These are phyloP conservation scores for Mycena kentingensis DNA, from an alignment of 768 basidiomycete species.

Conservation along the genomic window DNA sequence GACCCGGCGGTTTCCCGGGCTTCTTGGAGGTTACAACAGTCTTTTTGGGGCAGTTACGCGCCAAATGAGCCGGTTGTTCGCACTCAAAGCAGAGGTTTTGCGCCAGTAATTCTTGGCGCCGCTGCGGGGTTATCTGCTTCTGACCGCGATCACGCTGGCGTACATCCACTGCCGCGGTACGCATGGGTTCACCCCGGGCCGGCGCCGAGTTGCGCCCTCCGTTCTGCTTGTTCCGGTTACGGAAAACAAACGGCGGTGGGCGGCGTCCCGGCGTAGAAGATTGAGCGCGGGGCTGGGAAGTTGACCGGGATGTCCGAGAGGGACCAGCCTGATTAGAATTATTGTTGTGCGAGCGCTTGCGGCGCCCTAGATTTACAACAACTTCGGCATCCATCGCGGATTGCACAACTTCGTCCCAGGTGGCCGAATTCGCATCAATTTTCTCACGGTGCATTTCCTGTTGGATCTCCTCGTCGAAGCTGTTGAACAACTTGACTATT, in stretches of 20 bases:
- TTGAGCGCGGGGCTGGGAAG: too few species aligned
- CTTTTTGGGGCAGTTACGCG: conserved; percentile 6
- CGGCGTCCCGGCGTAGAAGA: too few species aligned
- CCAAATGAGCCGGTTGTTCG: conserved; percentile 3
- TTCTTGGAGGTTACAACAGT: neutral
- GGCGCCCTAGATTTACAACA: conserved; percentile 16
- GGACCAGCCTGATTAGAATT: neutral
- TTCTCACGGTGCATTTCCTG: conserved; percentile 25
- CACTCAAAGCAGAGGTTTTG: conserved; percentile 9
- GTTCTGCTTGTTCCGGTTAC: neutral
- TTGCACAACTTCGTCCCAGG: conserved; percentile 25
- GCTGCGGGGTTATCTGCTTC: neutral
- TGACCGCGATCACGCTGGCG: neutral
- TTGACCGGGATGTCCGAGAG: too few species aligned
- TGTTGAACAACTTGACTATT: conserved; percentile 31
- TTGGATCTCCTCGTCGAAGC: conserved; percentile 23
- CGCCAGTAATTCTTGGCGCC: conserved; percentile 5
- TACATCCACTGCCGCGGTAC: neutral
- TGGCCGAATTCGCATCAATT: conserved; percentile 19
- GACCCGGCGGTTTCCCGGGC: conserved; percentile 5
- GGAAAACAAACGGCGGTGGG: too few species aligned
- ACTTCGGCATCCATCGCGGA: conserved; percentile 37
- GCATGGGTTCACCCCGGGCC: neutral
- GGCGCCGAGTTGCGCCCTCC: neutral
- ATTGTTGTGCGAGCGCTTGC: conserved; percentile 1